Percentiles rank a stretch among this genome's conserved stretches.
Conservation (phyloP, 2,329 filamentous ascomycete genomes). For the Daldinia sp. region DNA sequence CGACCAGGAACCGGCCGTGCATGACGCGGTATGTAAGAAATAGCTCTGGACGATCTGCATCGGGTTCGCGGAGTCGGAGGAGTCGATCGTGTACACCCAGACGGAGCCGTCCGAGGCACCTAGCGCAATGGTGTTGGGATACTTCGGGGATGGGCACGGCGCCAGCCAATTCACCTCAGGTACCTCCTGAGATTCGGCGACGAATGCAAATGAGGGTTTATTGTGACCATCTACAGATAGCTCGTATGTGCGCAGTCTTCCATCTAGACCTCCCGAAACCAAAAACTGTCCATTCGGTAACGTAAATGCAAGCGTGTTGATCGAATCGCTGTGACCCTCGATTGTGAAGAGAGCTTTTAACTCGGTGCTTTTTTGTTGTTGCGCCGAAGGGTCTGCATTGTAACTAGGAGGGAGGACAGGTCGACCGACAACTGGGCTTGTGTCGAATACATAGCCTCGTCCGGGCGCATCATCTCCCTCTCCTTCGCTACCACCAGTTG, state of each 20-base stretch:
- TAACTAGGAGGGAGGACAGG: constrained; percentile 83
- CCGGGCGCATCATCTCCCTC: constrained; percentile 73
- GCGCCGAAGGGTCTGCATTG: constrained; percentile 72
- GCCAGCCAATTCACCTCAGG: constrained; percentile 94
- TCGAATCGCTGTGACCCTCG: constrained; percentile 91
- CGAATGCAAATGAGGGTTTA: constrained; percentile 67
- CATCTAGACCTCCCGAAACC: constrained; percentile 89
- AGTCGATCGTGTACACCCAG: constrained; percentile 93
- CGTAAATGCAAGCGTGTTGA: constrained; percentile 89
- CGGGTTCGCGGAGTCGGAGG: constrained; percentile 67
- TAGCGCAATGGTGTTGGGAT: constrained; percentile 85
- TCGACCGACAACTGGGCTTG: constrained; percentile 69
- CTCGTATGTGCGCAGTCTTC: constrained; percentile 79
- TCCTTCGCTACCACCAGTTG: constrained; percentile 82
- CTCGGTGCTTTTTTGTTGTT: constrained; percentile 64
- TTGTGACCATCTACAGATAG: constrained; percentile 60
- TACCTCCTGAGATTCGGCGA: constrained; percentile 87
- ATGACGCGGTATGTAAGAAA: constrained; percentile 87
- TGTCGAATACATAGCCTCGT: constrained; percentile 87
- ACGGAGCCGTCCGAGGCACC: constrained; percentile 92
- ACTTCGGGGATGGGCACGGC: constrained; percentile 76
- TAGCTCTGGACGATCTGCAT: constrained; percentile 90
- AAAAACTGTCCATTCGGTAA: constrained; percentile 85
- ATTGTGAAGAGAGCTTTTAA: constrained; percentile 78
- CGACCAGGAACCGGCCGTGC: constrained; percentile 92